Conservation (phyloP, 345 rosid species). For the Eucalyptus sp. region DNA sequence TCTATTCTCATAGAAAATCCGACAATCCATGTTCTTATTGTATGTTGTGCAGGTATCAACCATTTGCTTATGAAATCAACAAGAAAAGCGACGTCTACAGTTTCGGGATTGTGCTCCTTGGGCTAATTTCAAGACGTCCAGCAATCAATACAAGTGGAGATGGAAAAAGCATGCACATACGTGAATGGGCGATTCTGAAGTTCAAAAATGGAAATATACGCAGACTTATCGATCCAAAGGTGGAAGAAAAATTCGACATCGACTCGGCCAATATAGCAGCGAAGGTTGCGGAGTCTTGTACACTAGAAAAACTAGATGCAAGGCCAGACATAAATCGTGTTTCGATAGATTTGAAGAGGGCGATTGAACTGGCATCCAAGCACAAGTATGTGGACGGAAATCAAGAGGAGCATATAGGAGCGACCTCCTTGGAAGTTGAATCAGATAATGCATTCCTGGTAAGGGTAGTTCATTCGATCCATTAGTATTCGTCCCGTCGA, state of each 20-base stretch:
- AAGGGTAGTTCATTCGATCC: no score
- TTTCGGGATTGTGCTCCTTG: slow-evolving; percentile 34
- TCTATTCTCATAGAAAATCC: accelerated
- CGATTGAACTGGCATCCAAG: no score
- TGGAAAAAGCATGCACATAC: slow-evolving; percentile 4
- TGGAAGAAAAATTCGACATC: slow-evolving; percentile 3
- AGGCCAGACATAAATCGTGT: no score
- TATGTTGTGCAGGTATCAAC: neutral
- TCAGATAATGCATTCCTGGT: accelerated
- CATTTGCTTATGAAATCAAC: neutral
- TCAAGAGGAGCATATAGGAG: no score
- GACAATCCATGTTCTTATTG: accelerated
- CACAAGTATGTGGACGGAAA: no score
- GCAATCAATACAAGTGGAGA: slow-evolving; percentile 10
- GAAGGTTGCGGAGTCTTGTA: no score
- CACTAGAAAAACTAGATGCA: accelerated
- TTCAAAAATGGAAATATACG: slow-evolving; percentile 13
- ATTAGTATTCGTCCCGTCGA: no score
- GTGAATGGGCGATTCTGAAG: slow-evolving; percentile 14
- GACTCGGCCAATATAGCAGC: slow-evolving; percentile 18
- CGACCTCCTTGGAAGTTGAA: no score
- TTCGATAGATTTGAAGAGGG: accelerated
- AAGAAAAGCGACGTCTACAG: slow-evolving; percentile 45
- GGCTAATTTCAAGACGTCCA: slow-evolving; percentile 27
- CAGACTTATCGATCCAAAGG: slow-evolving; percentile 17